Evolutionary conservation across 2,329 filamentous ascomycete species (phyloP).

Genomic region (Chaetomium sp.): DNA sequence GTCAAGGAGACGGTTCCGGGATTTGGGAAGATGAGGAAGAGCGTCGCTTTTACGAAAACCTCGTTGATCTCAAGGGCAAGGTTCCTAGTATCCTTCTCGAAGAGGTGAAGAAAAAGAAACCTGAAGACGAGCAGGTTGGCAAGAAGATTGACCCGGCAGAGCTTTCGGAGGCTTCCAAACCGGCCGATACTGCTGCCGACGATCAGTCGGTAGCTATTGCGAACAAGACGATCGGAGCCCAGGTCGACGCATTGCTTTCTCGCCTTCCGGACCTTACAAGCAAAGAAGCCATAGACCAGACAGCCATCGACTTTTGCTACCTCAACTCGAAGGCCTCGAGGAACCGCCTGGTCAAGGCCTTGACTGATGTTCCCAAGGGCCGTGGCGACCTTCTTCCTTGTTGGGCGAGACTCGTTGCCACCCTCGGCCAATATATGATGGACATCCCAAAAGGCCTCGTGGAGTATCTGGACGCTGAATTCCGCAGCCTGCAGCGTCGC

Average conservation of each 20-base stretch:
- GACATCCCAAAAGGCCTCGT: constrained; percentile 91
- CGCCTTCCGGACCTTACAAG: constrained; percentile 85
- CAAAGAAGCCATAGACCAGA: constrained; percentile 87
- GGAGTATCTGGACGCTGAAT: constrained; percentile 90
- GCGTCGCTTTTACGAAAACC: constrained; percentile 93
- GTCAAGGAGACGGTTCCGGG: constrained; percentile 81
- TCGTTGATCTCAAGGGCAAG: constrained; percentile 91
- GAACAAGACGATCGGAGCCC: constrained; percentile 95
- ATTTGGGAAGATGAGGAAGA: constrained; percentile 99
- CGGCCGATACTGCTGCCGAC: constrained; percentile 51
- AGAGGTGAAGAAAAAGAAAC: constrained; percentile 89
- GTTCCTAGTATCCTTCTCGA: constrained; percentile 91
- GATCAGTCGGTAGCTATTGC: constrained; percentile 91
- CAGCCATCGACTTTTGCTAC: constrained; percentile 95
- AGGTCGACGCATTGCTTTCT: constrained; percentile 84
- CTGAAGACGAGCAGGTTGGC: constrained; percentile 77
- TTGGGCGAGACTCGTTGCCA: constrained; percentile 90
- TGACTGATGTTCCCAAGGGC: constrained; percentile 92
- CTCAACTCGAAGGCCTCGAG: constrained; percentile 96
- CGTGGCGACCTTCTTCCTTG: constrained; percentile 83
- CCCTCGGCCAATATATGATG: constrained; percentile 85
- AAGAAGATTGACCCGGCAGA: constrained; percentile 61
- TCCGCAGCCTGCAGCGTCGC: constrained; percentile 88
- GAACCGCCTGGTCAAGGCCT: constrained; percentile 84
- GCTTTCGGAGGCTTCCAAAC: constrained; percentile 43